Percentiles rank a stretch among this genome's conserved stretches.
phyloP scores from a whole-genome alignment of 495 filamentous ascomycete genomes.

The Pseudevernia furfuracea region DNA sequence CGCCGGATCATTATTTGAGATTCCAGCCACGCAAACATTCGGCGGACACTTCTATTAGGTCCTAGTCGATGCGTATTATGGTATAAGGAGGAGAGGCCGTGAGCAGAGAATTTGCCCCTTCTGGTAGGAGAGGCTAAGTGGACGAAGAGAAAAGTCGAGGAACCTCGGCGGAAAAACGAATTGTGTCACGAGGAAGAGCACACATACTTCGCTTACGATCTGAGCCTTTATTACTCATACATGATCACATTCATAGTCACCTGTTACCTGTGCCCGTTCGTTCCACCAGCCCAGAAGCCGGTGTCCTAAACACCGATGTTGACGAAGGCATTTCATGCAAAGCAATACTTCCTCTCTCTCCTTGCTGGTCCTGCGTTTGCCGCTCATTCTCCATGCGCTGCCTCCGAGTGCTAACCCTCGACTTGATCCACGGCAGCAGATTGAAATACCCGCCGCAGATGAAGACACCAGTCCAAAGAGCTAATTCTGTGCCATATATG shows the following conservation, averaged over 20 bases:
- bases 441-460: constrained; percentile 53
- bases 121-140: neutral
- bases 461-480: constrained; percentile 56
- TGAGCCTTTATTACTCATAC: neutral
- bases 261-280: constrained; percentile 1
- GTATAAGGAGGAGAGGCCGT: neutral
- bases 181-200: neutral
- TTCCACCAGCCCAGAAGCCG: constrained; percentile 32
- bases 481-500: constrained; percentile 54
- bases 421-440: constrained; percentile 44
- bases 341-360: constrained; percentile 27
- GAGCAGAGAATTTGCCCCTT: neutral
- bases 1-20: too few relatives aligned
- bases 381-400: constrained; percentile 14
- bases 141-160: neutral
- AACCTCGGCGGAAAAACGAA: neutral
- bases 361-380: constrained; percentile 15
- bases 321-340: constrained; percentile 48
- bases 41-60: neutral
- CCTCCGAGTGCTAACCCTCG: constrained; percentile 8
- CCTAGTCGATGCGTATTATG: neutral
- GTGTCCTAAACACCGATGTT: constrained; percentile 49
- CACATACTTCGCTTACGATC: neutral
- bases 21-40: neutral
- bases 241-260: neutral